These are phyloP conservation scores for Nidularia sp. DNA, from an alignment of 768 basidiomycete genomes.

Conservation along the genomic window DNA sequence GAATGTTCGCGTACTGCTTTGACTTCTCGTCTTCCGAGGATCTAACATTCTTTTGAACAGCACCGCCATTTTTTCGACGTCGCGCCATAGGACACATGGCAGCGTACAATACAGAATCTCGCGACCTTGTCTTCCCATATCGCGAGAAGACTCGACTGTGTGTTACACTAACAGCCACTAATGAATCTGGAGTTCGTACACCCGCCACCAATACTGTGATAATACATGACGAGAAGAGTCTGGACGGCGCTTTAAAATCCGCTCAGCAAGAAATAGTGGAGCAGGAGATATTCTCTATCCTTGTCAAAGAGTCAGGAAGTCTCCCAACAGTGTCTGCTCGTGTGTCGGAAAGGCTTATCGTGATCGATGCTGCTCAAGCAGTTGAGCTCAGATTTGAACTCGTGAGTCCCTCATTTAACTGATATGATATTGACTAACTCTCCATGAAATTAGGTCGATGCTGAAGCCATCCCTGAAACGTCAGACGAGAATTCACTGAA, in stretches of 20 bases:
- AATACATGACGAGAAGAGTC: constrained; percentile 23
- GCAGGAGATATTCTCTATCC: constrained; percentile 71
- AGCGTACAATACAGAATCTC: constrained; percentile 35
- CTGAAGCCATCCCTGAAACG: too few species aligned
- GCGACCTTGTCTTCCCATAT: constrained; percentile 55
- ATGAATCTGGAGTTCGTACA: constrained; percentile 23
- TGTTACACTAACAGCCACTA: constrained; percentile 44
- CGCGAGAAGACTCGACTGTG: constrained; percentile 62
- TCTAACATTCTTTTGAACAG: constrained; percentile 30
- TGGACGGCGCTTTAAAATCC: constrained; percentile 48
- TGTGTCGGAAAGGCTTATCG: constrained; percentile 75
- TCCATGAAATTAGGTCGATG: too few species aligned
- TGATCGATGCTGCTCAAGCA: constrained; percentile 71
- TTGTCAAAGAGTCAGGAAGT: constrained; percentile 74
- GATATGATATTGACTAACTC: too few species aligned
- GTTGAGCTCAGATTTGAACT: constrained; percentile 66
- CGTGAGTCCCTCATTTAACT: constrained; percentile 32
- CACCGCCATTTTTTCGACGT: constrained; percentile 58
- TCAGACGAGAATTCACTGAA: too few species aligned
- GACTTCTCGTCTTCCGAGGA: neutral
- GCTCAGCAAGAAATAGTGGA: constrained; percentile 76
- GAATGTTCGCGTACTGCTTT: constrained; percentile 52
- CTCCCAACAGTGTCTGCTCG: constrained; percentile 74
- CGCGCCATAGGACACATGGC: constrained; percentile 70
- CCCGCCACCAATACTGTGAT: constrained; percentile 32